phyloP scores from a whole-genome alignment of 2,329 filamentous ascomycete species.

The Ophiostoma triangulosporum region DNA sequence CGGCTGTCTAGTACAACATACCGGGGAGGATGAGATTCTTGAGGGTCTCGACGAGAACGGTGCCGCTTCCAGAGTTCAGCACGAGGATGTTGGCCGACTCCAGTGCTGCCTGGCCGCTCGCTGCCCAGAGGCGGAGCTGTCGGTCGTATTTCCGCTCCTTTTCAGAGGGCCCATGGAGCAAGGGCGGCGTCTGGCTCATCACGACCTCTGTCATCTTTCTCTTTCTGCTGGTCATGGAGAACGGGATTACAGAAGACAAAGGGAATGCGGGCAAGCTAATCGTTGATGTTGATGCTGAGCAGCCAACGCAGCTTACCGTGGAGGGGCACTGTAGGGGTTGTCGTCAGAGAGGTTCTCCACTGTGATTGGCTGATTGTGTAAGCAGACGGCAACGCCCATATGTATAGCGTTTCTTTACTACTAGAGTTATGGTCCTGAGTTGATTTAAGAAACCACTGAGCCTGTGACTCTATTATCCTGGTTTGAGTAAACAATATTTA shows the following conservation, averaged over 20 bases:
- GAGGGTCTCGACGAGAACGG: conserved; percentile 77
- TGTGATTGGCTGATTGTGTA: not conserved
- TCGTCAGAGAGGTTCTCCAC: not conserved
- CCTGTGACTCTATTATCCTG: too few species aligned
- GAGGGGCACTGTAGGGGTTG: not conserved
- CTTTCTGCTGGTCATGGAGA: conserved; percentile 14
- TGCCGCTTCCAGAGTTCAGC: conserved; percentile 75
- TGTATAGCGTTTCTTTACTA: too few species aligned
- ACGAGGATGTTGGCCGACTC: conserved; percentile 87
- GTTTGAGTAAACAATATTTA: too few species aligned
- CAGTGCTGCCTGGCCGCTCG: conserved; percentile 76
- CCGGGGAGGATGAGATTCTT: conserved; percentile 90
- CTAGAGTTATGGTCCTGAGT: too few species aligned
- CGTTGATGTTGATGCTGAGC: too few species aligned
- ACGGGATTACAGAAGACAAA: not conserved
- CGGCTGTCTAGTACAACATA: not conserved
- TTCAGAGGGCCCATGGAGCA: conserved; percentile 40
- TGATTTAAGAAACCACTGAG: too few species aligned
- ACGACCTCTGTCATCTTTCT: conserved; percentile 30
- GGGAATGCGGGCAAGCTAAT: too few species aligned
- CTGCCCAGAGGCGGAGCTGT: conserved; percentile 89
- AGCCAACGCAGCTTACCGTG: not conserved
- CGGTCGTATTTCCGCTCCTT: conserved; percentile 79
- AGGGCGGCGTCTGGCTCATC: conserved; percentile 31
- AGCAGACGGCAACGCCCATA: conserved; percentile 5